Evolutionary conservation across 2,329 filamentous ascomycete genomes (phyloP).

Genomic region (Monosporascus sp.): DNA sequence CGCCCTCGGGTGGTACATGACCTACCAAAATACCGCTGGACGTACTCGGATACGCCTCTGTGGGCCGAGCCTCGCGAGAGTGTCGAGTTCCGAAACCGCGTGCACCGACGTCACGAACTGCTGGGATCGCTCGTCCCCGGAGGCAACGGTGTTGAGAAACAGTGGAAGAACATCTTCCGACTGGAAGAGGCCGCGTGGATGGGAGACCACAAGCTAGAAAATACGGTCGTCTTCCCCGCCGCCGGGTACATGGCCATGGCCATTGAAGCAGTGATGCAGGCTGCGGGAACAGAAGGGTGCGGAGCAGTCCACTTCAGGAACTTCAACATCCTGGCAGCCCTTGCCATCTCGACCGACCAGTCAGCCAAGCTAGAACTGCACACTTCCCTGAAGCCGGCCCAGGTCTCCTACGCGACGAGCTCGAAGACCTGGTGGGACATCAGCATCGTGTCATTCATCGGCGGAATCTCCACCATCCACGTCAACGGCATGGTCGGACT

Average conservation of each 20-base stretch:
- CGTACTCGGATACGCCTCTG: background rate
- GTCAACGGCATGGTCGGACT: constrained; percentile 4
- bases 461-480: constrained; percentile 1
- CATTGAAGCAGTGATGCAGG: background rate
- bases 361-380: constrained; percentile 2
- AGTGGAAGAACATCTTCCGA: background rate
- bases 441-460: constrained; percentile 1
- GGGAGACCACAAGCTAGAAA: background rate
- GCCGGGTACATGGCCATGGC: constrained; percentile 2
- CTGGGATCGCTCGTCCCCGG: background rate
- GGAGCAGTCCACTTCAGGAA: constrained; percentile 1
- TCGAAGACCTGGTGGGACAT: constrained; percentile 8
- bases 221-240: background rate
- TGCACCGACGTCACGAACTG: background rate
- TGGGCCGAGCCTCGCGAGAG: background rate
- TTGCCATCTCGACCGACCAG: constrained; percentile 1
- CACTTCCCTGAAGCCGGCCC: background rate
- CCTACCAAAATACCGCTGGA: constrained; percentile 1
- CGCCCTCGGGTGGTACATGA: background rate
- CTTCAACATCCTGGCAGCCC: constrained; percentile 11
- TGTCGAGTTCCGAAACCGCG: background rate
- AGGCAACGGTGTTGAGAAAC: background rate
- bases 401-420: background rate
- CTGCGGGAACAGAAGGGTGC: background rate
- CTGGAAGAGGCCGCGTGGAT: background rate